Evolutionary conservation across 192 early-diverging fungal genomes (phyloP).

Genomic region (Coemansia sp.): DNA sequence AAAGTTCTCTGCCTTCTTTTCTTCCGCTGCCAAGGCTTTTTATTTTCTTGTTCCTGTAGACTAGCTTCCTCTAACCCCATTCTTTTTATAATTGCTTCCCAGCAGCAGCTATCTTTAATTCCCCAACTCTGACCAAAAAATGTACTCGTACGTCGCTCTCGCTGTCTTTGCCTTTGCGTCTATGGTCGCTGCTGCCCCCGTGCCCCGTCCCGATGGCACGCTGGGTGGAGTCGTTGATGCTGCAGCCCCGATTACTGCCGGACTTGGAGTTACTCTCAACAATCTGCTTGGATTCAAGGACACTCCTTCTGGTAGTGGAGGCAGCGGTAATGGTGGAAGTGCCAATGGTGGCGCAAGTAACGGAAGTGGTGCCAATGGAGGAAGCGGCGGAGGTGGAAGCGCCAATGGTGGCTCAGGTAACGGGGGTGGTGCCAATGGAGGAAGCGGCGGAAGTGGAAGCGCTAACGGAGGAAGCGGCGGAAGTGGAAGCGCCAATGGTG

Average conservation of each 20-base stretch:
- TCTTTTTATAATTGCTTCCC: too few relatives aligned
- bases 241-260: slow-evolving; percentile 17
- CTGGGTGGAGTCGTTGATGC: slow-evolving; percentile 24
- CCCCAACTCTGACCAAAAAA: background rate
- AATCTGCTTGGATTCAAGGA: background rate
- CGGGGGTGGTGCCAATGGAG: background rate
- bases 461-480: background rate
- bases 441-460: background rate
- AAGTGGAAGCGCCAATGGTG: background rate
- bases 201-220: slow-evolving; percentile 5
- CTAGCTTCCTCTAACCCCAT: background rate
- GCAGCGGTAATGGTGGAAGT: background rate
- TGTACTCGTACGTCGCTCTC: slow-evolving; percentile 1
- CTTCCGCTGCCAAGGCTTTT: background rate
- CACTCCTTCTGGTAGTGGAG: background rate
- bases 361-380: background rate
- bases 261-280: slow-evolving; percentile 8
- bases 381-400: background rate
- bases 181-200: slow-evolving; percentile 8
- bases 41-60: background rate
- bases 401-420: background rate
- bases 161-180: slow-evolving; percentile 3
- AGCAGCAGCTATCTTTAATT: too few relatives aligned
- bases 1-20: background rate
- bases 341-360: background rate